Percentiles rank a stretch among this genome's conserved stretches.
These are phyloP conservation scores for Aulographum hederae DNA, from an alignment of 2,329 filamentous ascomycete genomes.

Conservation along the genomic window DNA sequence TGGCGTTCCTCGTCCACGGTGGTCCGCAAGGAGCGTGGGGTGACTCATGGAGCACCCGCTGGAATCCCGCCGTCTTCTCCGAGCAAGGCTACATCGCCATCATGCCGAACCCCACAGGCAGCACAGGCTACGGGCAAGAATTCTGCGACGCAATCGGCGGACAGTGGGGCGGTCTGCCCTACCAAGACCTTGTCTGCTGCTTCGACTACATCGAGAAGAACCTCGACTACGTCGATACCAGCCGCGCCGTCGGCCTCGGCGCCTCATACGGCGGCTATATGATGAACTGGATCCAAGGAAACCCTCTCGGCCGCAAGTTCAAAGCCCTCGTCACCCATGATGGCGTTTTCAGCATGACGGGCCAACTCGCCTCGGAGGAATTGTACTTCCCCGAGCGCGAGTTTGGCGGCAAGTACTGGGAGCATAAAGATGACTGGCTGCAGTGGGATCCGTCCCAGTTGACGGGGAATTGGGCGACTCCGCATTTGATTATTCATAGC, in stretches of 20 bases:
- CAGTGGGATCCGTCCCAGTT: conserved; percentile 39
- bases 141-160: conserved; percentile 59
- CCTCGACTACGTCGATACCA: conserved; percentile 49
- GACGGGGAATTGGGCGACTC: conserved; percentile 59
- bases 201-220: conserved; percentile 56
- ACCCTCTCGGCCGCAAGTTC: conserved; percentile 65
- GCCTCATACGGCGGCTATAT: conserved; percentile 32
- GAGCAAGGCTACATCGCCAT: conserved; percentile 78
- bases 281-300: conserved; percentile 74
- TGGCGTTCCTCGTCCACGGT: conserved; percentile 66
- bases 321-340: conserved; percentile 80
- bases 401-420: conserved; percentile 16
- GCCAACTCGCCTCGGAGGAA: conserved; percentile 31
- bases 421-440: conserved; percentile 29
- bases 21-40: conserved; percentile 63
- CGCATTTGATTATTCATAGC: conserved; percentile 77
- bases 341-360: conserved; percentile 51
- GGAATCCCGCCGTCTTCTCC: conserved; percentile 74
- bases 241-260: conserved; percentile 52
- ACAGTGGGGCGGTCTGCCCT: conserved; percentile 75
- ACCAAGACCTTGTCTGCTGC: conserved; percentile 61
- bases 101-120: conserved; percentile 67
- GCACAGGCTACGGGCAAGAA: conserved; percentile 63
- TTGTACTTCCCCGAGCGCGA: conserved; percentile 33
- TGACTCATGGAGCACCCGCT: conserved; percentile 63